Conservation (phyloP, 495 filamentous ascomycete species). For the Xylaria scruposa region DNA sequence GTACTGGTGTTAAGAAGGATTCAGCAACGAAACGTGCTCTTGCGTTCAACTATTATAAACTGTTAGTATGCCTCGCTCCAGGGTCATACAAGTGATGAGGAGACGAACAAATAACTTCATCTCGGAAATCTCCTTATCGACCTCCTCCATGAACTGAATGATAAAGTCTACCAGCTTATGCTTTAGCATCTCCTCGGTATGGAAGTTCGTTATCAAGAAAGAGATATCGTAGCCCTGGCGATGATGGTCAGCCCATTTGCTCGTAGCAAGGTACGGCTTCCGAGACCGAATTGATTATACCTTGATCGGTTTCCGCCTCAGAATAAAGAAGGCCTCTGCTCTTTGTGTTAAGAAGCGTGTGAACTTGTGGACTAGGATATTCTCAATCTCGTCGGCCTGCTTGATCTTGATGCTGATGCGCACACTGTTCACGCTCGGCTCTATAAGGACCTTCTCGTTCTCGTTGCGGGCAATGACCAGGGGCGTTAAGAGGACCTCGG, state of each 20-base stretch:
- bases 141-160: conserved; percentile 99
- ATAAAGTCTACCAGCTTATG: conserved; percentile 99
- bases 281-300: conserved; percentile 51
- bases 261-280: conserved; percentile 20
- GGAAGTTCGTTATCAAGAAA: conserved; percentile 97
- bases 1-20: conserved; percentile 94
- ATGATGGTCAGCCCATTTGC: conserved; percentile 15
- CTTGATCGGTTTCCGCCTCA: conserved; percentile 93
- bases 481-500: conserved; percentile 94
- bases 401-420: conserved; percentile 97
- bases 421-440: conserved; percentile 94
- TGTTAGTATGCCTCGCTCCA: conserved; percentile 33
- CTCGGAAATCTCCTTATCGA: conserved; percentile 99
- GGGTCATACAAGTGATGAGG: not conserved
- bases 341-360: conserved; percentile 94
- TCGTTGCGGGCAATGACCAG: conserved; percentile 89
- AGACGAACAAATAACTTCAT: conserved; percentile 97
- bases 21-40: conserved; percentile 97
- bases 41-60: conserved; percentile 82
- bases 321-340: conserved; percentile 96
- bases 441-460: conserved; percentile 91
- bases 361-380: conserved; percentile 97
- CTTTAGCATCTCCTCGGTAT: conserved; percentile 97
- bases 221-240: conserved; percentile 95
- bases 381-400: conserved; percentile 98